phyloP scores from a whole-genome alignment of 2,329 filamentous ascomycete genomes.

The Parascedosporium putredinis region DNA sequence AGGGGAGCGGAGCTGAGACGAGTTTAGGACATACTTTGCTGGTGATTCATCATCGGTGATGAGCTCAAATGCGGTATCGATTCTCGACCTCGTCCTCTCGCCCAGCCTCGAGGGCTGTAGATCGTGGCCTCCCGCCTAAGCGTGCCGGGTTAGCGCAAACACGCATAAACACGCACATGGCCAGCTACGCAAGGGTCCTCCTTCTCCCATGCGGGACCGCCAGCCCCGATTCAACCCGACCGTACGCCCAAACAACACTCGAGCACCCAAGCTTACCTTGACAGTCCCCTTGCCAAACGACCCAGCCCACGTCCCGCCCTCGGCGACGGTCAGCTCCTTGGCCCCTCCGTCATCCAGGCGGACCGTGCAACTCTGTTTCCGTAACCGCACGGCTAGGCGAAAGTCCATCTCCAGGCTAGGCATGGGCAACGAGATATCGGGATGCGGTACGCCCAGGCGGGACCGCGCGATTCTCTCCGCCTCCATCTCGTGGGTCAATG shows the following conservation, averaged over 20 bases:
- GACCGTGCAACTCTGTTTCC: neutral
- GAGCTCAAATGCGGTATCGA: constrained; percentile 31
- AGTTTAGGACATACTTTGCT: constrained; percentile 31
- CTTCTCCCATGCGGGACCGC: too few relatives aligned
- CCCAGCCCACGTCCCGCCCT: constrained; percentile 35
- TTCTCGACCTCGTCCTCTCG: constrained; percentile 5
- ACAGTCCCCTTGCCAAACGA: constrained; percentile 38
- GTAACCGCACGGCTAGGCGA: constrained; percentile 32
- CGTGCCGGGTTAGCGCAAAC: neutral
- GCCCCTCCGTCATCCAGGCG: neutral
- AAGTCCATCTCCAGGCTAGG: constrained; percentile 39
- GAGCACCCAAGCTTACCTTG: constrained; percentile 27
- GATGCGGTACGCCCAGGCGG: constrained; percentile 24
- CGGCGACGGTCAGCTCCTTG: constrained; percentile 39
- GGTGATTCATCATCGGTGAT: constrained; percentile 35
- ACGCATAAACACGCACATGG: neutral
- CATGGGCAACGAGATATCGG: constrained; percentile 31
- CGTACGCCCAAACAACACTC: constrained; percentile 15
- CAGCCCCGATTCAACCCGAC: too few relatives aligned
- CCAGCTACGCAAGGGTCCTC: too few relatives aligned
- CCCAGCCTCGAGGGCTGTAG: constrained; percentile 13
- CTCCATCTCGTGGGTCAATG: neutral
- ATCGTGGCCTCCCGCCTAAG: constrained; percentile 30
- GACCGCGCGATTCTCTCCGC: constrained; percentile 1
- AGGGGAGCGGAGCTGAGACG: too few relatives aligned